A percentile compares a stretch with the other conserved stretches of the same genome.
phyloP scores from a whole-genome alignment of 768 basidiomycete genomes.

The Kwoniella sp. region DNA sequence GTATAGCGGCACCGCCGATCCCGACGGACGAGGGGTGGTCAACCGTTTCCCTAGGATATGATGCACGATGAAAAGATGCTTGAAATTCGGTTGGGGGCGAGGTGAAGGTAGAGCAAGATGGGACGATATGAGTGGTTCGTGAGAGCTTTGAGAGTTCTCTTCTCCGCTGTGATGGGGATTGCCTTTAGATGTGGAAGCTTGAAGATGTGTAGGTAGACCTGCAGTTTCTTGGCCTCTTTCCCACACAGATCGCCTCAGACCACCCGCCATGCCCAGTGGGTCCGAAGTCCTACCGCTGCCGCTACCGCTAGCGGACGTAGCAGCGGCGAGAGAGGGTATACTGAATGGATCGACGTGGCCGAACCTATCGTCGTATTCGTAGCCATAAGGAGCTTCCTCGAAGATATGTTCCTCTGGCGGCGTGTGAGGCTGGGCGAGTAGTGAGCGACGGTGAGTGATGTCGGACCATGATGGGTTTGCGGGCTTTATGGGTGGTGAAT shows the following conservation, averaged over 20 bases:
- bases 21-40: conserved; percentile 3
- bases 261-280: conserved; percentile 29
- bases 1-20: background rate
- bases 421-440: conserved; percentile 1
- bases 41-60: conserved; percentile 36
- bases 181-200: background rate
- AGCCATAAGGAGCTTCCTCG: conserved; percentile 18
- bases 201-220: conserved; percentile 9
- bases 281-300: conserved; percentile 27
- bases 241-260: conserved; percentile 38
- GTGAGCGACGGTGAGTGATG: conserved; percentile 16
- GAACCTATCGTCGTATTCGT: conserved; percentile 13
- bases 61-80: conserved; percentile 47
- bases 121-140: conserved; percentile 33
- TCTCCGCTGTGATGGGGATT: no score
- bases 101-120: conserved; percentile 38
- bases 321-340: background rate
- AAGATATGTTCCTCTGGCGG: conserved; percentile 22
- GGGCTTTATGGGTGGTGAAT: conserved; percentile 32
- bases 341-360: background rate
- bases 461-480: conserved; percentile 41
- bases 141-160: background rate
- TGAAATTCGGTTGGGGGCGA: conserved; percentile 45
- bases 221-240: conserved; percentile 23
- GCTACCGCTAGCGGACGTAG: background rate